A percentile compares a stretch with the other conserved stretches of the same genome.
phyloP scores from a whole-genome alignment of 768 basidiomycete genomes.

The button mushroom (Agaricus bisporus) region DNA sequence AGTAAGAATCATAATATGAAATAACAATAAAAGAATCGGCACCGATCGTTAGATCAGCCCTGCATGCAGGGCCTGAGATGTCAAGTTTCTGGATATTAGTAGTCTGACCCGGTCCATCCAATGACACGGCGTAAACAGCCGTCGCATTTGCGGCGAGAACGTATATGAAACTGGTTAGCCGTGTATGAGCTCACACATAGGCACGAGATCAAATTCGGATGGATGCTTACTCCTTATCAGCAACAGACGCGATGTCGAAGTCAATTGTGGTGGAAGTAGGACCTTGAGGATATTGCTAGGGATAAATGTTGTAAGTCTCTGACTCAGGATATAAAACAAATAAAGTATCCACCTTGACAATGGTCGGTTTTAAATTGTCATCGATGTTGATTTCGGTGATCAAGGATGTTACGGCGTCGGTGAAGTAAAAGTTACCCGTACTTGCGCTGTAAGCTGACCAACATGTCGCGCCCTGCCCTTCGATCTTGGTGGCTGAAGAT shows the following conservation, averaged over 20 bases:
- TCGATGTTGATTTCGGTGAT: slow-evolving; percentile 43
- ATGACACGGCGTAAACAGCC: slow-evolving; percentile 20
- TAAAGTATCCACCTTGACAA: slow-evolving; percentile 30
- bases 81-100: slow-evolving; percentile 20
- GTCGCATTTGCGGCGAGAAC: slow-evolving; percentile 22
- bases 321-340: background rate
- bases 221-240: slow-evolving; percentile 28
- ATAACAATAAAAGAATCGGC: slow-evolving; percentile 11
- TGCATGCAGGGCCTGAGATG: slow-evolving; percentile 11
- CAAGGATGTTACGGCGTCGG: slow-evolving; percentile 32
- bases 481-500: slow-evolving; percentile 25
- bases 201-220: background rate
- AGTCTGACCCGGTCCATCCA: slow-evolving; percentile 22
- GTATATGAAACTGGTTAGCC: slow-evolving; percentile 20
- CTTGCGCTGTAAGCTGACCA: slow-evolving; percentile 36
- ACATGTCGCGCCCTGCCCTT: slow-evolving; percentile 35
- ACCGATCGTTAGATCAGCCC: slow-evolving; percentile 28
- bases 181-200: background rate
- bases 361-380: slow-evolving; percentile 35
- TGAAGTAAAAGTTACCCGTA: slow-evolving; percentile 40
- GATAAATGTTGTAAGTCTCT: background rate
- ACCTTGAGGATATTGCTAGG: slow-evolving; percentile 33
- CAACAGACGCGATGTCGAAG: slow-evolving; percentile 32
- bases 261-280: slow-evolving; percentile 31
- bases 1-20: background rate